Evolutionary conservation across 2,329 filamentous ascomycete species (phyloP).

Genomic region (Graphilbum fragrans): DNA sequence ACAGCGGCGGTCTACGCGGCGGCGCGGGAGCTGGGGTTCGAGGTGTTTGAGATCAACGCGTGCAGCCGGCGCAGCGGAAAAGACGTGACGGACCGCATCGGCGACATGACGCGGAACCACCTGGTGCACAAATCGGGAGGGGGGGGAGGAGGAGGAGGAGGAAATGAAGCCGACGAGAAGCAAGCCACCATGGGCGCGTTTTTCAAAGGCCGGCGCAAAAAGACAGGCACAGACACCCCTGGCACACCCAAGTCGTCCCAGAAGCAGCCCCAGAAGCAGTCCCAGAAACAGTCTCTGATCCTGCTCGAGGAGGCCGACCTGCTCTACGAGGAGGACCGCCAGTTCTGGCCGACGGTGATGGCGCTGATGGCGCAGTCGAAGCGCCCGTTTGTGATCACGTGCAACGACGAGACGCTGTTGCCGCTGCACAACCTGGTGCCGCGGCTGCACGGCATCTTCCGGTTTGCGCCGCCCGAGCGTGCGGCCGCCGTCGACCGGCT

Average conservation of each 20-base stretch:
- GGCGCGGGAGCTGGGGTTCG: conserved; percentile 82
- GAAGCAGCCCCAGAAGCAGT: too few species aligned
- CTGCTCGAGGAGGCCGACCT: conserved; percentile 89
- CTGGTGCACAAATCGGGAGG: conserved; percentile 46
- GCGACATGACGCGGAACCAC: conserved; percentile 95
- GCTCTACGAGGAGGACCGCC: conserved; percentile 88
- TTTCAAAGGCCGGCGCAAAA: conserved; percentile 56
- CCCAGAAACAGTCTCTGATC: conserved; percentile 87
- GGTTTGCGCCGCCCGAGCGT: conserved; percentile 52
- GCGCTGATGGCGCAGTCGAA: conserved; percentile 73
- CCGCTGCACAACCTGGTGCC: conserved; percentile 53
- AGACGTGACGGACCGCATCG: conserved; percentile 82
- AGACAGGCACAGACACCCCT: background rate
- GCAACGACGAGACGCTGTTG: conserved; percentile 79
- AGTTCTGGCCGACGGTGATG: conserved; percentile 80
- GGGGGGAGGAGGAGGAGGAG: background rate
- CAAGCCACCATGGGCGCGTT: conserved; percentile 74
- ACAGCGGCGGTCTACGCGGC: conserved; percentile 86
- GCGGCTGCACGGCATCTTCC: conserved; percentile 72
- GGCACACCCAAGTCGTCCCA: background rate
- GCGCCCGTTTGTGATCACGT: conserved; percentile 88
- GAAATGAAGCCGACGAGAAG: conserved; percentile 31
- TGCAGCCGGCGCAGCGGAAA: conserved; percentile 74
- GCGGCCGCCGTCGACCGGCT: conserved; percentile 69
- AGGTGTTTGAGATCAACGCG: conserved; percentile 89